These are phyloP conservation scores for Xeromyces bisporus DNA, from an alignment of 495 filamentous ascomycete species.

Conservation along the genomic window DNA sequence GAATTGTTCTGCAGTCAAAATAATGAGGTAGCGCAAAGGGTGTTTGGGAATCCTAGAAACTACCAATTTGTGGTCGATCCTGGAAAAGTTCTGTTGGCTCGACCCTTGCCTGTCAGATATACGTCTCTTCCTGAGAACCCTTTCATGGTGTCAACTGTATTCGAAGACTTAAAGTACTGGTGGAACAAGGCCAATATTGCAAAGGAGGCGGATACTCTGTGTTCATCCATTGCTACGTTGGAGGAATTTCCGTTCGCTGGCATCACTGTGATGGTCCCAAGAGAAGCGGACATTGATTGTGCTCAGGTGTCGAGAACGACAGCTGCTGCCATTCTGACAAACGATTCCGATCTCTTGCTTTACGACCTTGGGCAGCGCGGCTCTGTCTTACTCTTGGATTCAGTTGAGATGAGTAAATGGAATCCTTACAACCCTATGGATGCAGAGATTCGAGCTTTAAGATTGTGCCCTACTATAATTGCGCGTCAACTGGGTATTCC, in stretches of 20 bases:
- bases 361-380: slow-evolving; percentile 43
- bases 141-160: slow-evolving; percentile 52
- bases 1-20: slow-evolving; percentile 9
- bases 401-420: slow-evolving; percentile 15
- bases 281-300: slow-evolving; percentile 58
- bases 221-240: neutral
- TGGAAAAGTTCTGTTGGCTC: slow-evolving; percentile 12
- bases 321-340: slow-evolving; percentile 41
- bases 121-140: slow-evolving; percentile 34
- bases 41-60: neutral
- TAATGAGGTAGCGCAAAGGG: neutral
- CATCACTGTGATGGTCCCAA: slow-evolving; percentile 40
- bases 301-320: slow-evolving; percentile 33
- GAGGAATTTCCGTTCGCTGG: slow-evolving; percentile 27
- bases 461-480: slow-evolving; percentile 20
- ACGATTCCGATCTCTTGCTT: slow-evolving; percentile 60
- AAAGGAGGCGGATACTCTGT: slow-evolving; percentile 3
- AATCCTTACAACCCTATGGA: slow-evolving; percentile 5
- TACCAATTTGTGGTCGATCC: slow-evolving; percentile 2
- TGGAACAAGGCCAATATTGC: slow-evolving; percentile 16
- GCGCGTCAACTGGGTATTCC: slow-evolving; percentile 21
- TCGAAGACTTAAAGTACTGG: slow-evolving; percentile 37
- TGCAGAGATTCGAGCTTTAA: slow-evolving; percentile 17
- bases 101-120: slow-evolving; percentile 10
- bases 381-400: slow-evolving; percentile 40